Conservation (phyloP, 805 yeast genomes). For the Wickerhamiella siamensis region DNA sequence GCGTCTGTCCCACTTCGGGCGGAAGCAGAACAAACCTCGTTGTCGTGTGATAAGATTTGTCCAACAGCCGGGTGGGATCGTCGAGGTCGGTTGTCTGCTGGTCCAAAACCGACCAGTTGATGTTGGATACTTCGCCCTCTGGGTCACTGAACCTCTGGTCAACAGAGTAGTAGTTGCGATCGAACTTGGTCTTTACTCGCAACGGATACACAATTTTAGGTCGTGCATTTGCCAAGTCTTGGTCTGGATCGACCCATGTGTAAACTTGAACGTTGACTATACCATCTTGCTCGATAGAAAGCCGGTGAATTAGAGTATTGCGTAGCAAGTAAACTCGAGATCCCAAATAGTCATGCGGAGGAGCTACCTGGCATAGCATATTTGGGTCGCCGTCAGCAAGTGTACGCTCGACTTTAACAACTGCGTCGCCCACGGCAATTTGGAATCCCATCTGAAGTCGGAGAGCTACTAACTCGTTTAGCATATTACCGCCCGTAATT, state of each 20-base stretch:
- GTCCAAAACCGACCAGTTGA: slow-evolving; percentile 84
- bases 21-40: slow-evolving; percentile 81
- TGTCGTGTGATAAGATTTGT: slow-evolving; percentile 37
- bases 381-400: slow-evolving; percentile 42
- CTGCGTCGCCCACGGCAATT: slow-evolving; percentile 61
- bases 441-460: slow-evolving; percentile 83
- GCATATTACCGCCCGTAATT: slow-evolving; percentile 42
- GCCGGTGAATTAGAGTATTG: slow-evolving; percentile 74
- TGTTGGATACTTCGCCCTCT: slow-evolving; percentile 19
- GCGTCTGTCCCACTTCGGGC: slow-evolving; percentile 31
- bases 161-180: slow-evolving; percentile 46
- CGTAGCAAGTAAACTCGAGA: slow-evolving; percentile 59
- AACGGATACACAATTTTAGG: slow-evolving; percentile 21
- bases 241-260: slow-evolving; percentile 16
- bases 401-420: slow-evolving; percentile 49
- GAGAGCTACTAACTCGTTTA: slow-evolving; percentile 77
- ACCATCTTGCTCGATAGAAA: slow-evolving; percentile 58
- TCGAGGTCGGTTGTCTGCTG: slow-evolving; percentile 85
- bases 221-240: slow-evolving; percentile 21
- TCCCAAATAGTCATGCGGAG: slow-evolving; percentile 35
- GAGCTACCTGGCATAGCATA: slow-evolving; percentile 42
- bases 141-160: slow-evolving; percentile 41
- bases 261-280: slow-evolving; percentile 70
- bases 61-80: slow-evolving; percentile 44
- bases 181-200: slow-evolving; percentile 59